A percentile compares a stretch with the other conserved stretches of the same genome.
Conservation (phyloP, 1,284 basidiomycete genomes). For the Fistulina hepatica region DNA sequence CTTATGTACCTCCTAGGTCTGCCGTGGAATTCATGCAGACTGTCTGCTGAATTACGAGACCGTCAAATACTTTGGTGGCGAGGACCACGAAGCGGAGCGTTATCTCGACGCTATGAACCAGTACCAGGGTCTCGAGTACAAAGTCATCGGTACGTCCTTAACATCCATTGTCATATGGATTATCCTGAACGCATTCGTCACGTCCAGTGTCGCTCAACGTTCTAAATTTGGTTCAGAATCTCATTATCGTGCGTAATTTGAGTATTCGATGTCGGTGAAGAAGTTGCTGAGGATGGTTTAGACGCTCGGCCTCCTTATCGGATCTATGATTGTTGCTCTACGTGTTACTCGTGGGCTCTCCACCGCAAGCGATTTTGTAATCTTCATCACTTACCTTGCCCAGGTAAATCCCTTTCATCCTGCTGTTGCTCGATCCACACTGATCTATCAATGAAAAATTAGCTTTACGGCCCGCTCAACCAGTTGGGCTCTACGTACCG, state of each 20-base stretch:
- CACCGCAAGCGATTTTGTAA: slow-evolving; percentile 51
- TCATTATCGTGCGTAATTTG: slow-evolving; percentile 51
- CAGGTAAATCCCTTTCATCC: slow-evolving; percentile 37
- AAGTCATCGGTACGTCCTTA: slow-evolving; percentile 49
- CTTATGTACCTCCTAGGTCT: slow-evolving; percentile 16
- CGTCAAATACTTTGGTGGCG: slow-evolving; percentile 78
- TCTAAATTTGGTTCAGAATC: slow-evolving; percentile 67
- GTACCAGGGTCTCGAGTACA: slow-evolving; percentile 69
- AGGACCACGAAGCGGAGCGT: slow-evolving; percentile 67
- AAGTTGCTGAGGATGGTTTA: slow-evolving; percentile 19
- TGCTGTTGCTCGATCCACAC: slow-evolving; percentile 3
- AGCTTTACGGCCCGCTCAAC: slow-evolving; percentile 67
- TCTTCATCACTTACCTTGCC: slow-evolving; percentile 71
- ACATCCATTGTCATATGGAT: slow-evolving; percentile 5
- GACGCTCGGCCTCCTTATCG: slow-evolving; percentile 67
- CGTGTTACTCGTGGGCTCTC: slow-evolving; percentile 45
- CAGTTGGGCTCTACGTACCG: slow-evolving; percentile 67
- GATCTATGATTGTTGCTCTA: slow-evolving; percentile 64
- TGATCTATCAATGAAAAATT: slow-evolving; percentile 8
- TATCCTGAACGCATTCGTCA: slow-evolving; percentile 6
- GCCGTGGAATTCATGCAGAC: slow-evolving; percentile 71
- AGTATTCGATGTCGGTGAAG: neutral
- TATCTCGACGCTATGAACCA: slow-evolving; percentile 65
- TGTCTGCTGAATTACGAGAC: slow-evolving; percentile 76
- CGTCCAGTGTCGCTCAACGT: slow-evolving; percentile 55